Conservation (phyloP, 768 basidiomycete species). For the Atractiella rhizophila region DNA sequence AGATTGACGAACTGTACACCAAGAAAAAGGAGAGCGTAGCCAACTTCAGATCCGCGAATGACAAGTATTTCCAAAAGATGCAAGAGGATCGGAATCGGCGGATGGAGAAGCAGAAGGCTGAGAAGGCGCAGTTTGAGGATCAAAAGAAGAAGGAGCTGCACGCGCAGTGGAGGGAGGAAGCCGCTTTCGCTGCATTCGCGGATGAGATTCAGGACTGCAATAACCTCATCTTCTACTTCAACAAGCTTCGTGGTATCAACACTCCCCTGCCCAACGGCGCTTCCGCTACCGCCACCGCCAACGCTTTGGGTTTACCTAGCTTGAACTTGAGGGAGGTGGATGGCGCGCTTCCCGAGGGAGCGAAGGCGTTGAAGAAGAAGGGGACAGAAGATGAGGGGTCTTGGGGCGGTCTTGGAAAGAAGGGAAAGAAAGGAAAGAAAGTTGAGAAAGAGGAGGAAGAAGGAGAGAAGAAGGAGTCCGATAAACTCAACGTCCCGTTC, state of each 20-base stretch:
- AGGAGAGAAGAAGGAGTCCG: slow-evolving; percentile 17
- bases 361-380: slow-evolving; percentile 73
- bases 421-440: slow-evolving; percentile 34
- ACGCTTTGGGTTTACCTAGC: slow-evolving; percentile 43
- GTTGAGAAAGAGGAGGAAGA: slow-evolving; percentile 19
- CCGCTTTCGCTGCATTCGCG: slow-evolving; percentile 66
- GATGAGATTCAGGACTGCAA: slow-evolving; percentile 88
- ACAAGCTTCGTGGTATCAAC: slow-evolving; percentile 37
- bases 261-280: slow-evolving; percentile 17
- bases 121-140: slow-evolving; percentile 50
- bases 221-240: slow-evolving; percentile 64
- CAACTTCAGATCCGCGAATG: slow-evolving; percentile 54
- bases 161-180: slow-evolving; percentile 66
- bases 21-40: slow-evolving; percentile 49
- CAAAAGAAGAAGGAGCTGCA: slow-evolving; percentile 55
- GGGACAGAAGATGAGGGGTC: slow-evolving; percentile 55
- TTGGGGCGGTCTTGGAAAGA: slow-evolving; percentile 48
- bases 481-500: slow-evolving; percentile 48
- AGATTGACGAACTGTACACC: slow-evolving; percentile 43
- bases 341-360: slow-evolving; percentile 34
- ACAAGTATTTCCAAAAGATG: slow-evolving; percentile 52
- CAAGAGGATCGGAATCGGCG: slow-evolving; percentile 65
- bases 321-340: slow-evolving; percentile 70
- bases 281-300: slow-evolving; percentile 18
- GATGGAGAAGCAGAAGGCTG: slow-evolving; percentile 47